A percentile compares a stretch with the other conserved stretches of the same genome.
These are phyloP conservation scores for Pleurotus citrinopileatus DNA, from an alignment of 768 basidiomycete genomes.

Conservation along the genomic window DNA sequence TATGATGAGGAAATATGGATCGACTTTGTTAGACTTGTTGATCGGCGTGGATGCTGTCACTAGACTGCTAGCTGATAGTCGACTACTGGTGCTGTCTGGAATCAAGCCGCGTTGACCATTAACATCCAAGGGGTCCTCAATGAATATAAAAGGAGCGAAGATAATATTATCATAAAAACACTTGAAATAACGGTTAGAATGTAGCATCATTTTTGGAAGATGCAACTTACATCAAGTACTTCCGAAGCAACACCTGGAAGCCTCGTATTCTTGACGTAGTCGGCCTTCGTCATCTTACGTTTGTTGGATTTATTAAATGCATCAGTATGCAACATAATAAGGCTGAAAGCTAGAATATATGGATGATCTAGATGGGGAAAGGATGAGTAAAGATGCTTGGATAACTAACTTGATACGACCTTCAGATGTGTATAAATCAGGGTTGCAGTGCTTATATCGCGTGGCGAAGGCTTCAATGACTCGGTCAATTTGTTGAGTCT, in stretches of 20 bases:
- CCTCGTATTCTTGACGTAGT: slow-evolving; percentile 90
- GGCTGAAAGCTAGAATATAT: slow-evolving; percentile 93
- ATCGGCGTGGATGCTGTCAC: slow-evolving; percentile 29
- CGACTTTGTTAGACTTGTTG: slow-evolving; percentile 68
- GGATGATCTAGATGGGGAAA: slow-evolving; percentile 65
- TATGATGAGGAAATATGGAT: slow-evolving; percentile 89
- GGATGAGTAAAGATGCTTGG: neutral
- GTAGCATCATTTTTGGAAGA: neutral
- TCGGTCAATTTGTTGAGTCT: slow-evolving; percentile 98
- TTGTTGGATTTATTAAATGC: slow-evolving; percentile 98
- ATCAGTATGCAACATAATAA: slow-evolving; percentile 99
- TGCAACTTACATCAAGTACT: slow-evolving; percentile 73
- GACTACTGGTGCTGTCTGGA: slow-evolving; percentile 35
- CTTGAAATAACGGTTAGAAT: slow-evolving; percentile 34
- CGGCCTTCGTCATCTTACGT: slow-evolving; percentile 93
- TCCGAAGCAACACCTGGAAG: slow-evolving; percentile 82
- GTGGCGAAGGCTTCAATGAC: slow-evolving; percentile 94
- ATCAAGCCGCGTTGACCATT: slow-evolving; percentile 52
- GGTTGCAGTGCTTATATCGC: slow-evolving; percentile 82
- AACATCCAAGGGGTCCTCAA: slow-evolving; percentile 83
- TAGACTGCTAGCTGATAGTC: slow-evolving; percentile 30
- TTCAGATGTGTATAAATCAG: slow-evolving; percentile 70
- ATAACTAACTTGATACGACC: slow-evolving; percentile 42
- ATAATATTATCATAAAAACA: slow-evolving; percentile 97
- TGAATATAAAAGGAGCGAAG: slow-evolving; percentile 94